Base-by-base conservation (phyloP, 495 filamentous ascomycete species). In the Penicillium antarcticum region DNA sequence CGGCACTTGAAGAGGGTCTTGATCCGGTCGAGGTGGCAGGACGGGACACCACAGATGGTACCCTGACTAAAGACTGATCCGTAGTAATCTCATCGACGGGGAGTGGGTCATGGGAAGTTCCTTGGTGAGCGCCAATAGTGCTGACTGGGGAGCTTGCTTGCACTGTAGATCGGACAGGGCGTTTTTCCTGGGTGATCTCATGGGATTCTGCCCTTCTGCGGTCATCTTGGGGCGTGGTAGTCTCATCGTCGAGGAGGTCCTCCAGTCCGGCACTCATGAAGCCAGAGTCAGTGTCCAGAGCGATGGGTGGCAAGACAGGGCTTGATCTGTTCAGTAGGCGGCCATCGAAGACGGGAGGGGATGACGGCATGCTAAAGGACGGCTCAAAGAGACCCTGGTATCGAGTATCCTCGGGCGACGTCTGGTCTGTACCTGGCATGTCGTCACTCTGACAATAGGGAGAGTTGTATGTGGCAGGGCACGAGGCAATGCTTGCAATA, bases 251-350 rank as follows among this genome's bases (percentile, higher is more conserved):
- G 31, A 81, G 57, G 13, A 76, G 62, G 9, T 89, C 83, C 16
- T 88, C 84, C 12, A 88, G 62, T 0, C 79, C 78, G 6, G 82
- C 86, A 66, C 87, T 91, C 86, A 91, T 88, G 59, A 90, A 91
- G 0, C 87, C 87, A 9, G 87, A 91, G 63, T 95, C 89, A 11
- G 78, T 72, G 48, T 78, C 74, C 33, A 76, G 68, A 6, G 74
- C 71, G 71, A 89, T 76, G 8, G 79, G 72, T 8, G 89, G 87
- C 33, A 92, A 73, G 18, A 83, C 75, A 5, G 89, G 89, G 55
- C 89, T 95, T 2, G 89, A 92, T 26, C 84, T 77, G 51, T 55
- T 65, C 19, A 56, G 84, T 66, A 72, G 80, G 73, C 51, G 78
- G 69, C 52, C 67, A 44, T 81, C 75, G 33, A 88, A 78, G 2